Evolutionary conservation across 257 asterid genomes (phyloP).

Genomic region (Ilex asprella): DNA sequence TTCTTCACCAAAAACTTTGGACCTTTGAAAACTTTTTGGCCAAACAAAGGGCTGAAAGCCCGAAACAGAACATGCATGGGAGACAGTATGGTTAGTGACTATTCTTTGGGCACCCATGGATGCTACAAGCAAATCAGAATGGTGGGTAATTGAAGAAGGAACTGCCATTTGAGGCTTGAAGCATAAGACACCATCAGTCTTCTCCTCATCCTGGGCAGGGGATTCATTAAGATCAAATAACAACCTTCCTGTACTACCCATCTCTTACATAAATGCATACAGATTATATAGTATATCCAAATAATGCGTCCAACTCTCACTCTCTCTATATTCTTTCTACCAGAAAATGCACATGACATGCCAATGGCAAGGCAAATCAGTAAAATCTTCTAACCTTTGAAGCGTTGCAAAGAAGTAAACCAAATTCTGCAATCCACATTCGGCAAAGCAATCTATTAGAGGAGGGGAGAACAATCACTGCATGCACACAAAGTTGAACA

Average conservation of each 20-base stretch:
- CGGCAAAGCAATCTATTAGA: no score
- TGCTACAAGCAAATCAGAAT: slow-evolving; percentile 51
- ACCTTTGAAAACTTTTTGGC: slow-evolving; percentile 36
- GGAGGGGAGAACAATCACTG: no score
- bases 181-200: slow-evolving; percentile 48
- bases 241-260: slow-evolving; percentile 91
- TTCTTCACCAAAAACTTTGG: slow-evolving; percentile 30
- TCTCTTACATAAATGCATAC: slow-evolving; percentile 60
- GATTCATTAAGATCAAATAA: slow-evolving; percentile 96
- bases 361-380: slow-evolving; percentile 36
- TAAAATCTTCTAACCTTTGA: slow-evolving; percentile 28
- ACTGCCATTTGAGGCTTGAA: slow-evolving; percentile 87
- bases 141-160: slow-evolving; percentile 67
- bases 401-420: slow-evolving; percentile 18
- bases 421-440: slow-evolving; percentile 29
- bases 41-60: slow-evolving; percentile 97
- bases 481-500: no score
- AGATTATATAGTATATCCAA: slow-evolving; percentile 39
- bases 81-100: slow-evolving; percentile 77
- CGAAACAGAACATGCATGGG: slow-evolving; percentile 90
- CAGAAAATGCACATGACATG: slow-evolving; percentile 42
- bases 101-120: slow-evolving; percentile 65
- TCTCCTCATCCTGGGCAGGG: slow-evolving; percentile 74
- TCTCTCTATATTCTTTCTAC: slow-evolving; percentile 32
- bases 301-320: slow-evolving; percentile 24